These are phyloP conservation scores for Acorus calamus DNA, from an alignment of 106 monocot species.

Conservation along the genomic window DNA sequence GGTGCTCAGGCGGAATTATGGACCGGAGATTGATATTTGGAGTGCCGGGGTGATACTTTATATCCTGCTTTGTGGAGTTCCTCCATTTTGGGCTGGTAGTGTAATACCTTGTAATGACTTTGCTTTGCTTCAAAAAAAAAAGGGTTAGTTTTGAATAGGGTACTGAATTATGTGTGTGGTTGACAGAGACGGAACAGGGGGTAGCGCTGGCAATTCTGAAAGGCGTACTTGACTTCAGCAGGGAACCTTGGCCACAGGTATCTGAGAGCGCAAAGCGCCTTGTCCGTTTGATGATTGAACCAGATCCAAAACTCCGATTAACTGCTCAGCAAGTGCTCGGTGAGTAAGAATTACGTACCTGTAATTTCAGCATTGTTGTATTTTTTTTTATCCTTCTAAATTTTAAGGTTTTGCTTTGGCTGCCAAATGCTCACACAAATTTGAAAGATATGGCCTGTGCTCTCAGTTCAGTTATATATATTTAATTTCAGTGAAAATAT, in stretches of 20 bases:
- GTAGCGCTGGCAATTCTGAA: constrained; percentile 36
- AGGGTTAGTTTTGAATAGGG: too few relatives aligned
- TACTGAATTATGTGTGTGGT: too few relatives aligned
- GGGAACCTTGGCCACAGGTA: constrained; percentile 52
- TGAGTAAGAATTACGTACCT: constrained; percentile 3
- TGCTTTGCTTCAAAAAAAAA: too few relatives aligned
- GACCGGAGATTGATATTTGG: constrained; percentile 35
- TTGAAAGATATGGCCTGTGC: too few relatives aligned
- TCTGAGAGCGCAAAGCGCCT: constrained; percentile 43
- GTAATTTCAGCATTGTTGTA: too few relatives aligned
- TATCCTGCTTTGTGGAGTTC: constrained; percentile 30
- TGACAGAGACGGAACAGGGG: constrained; percentile 24
- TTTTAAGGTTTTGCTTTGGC: too few relatives aligned
- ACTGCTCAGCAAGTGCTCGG: constrained; percentile 52
- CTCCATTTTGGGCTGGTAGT: constrained; percentile 35
- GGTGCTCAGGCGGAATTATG: constrained; percentile 26
- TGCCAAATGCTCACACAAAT: too few relatives aligned
- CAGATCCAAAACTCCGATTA: constrained; percentile 34
- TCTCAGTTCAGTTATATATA: too few relatives aligned
- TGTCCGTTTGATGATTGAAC: constrained; percentile 38
- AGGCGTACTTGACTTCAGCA: constrained; percentile 30
- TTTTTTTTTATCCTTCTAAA: too few relatives aligned
- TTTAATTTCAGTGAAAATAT: too few relatives aligned
- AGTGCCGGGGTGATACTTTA: constrained; percentile 33
- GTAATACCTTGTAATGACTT: not conserved